Conservation (phyloP, 768 basidiomycete species). For the Rhizopogon vinicolor region DNA sequence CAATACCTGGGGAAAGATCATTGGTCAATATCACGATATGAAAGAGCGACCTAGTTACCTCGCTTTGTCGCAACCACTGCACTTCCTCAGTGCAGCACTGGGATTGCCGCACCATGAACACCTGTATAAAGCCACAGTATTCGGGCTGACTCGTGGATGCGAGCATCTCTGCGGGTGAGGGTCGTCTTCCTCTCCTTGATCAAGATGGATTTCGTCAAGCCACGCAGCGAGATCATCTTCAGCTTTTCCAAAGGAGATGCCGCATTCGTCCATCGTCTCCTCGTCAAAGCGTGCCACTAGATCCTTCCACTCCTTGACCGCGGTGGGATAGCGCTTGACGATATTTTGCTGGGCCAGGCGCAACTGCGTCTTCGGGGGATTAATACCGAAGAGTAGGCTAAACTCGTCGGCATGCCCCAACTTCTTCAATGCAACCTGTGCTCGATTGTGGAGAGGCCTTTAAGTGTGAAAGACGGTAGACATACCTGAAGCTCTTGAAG, state of each 20-base stretch:
- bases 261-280: constrained; percentile 19
- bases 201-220: constrained; percentile 45
- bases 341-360: constrained; percentile 50
- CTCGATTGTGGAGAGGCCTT: background rate
- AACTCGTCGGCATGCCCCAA: constrained; percentile 53
- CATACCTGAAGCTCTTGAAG: constrained; percentile 48
- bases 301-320: constrained; percentile 41
- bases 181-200: constrained; percentile 30
- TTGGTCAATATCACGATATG: background rate
- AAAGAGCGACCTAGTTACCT: constrained; percentile 23
- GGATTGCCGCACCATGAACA: constrained; percentile 67
- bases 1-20: constrained; percentile 34
- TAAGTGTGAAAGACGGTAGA: background rate
- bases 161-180: constrained; percentile 25
- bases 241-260: constrained; percentile 32
- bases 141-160: constrained; percentile 43
- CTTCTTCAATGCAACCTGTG: constrained; percentile 34
- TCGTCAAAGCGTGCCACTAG: constrained; percentile 35
- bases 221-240: constrained; percentile 58
- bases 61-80: constrained; percentile 37
- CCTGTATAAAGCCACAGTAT: constrained; percentile 48
- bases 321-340: constrained; percentile 39
- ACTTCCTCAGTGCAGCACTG: constrained; percentile 52
- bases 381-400: constrained; percentile 38
- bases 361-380: constrained; percentile 46